Evolutionary conservation across 2,329 filamentous ascomycete species (phyloP).

Genomic region (Penicillium occitanis): DNA sequence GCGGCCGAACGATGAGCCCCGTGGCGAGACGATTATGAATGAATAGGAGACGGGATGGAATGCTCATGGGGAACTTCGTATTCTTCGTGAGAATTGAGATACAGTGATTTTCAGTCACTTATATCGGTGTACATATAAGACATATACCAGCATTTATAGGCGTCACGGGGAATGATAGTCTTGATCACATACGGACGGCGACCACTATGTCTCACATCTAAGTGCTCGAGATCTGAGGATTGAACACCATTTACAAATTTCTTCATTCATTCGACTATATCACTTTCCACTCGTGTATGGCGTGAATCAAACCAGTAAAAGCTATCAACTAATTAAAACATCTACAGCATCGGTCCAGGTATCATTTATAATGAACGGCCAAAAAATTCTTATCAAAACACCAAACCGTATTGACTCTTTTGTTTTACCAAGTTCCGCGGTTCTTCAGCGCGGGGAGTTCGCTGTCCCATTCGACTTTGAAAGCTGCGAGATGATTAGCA

Average conservation of each 20-base stretch:
- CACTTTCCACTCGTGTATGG: background rate
- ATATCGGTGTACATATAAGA: background rate
- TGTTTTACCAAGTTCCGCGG: background rate
- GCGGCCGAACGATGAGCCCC: background rate
- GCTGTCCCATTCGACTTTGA: constrained; percentile 49
- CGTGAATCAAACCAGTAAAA: background rate
- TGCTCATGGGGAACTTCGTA: background rate
- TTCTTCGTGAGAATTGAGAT: background rate
- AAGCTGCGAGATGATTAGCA: constrained; percentile 33
- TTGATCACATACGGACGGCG: background rate
- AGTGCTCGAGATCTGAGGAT: background rate
- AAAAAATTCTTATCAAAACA: background rate
- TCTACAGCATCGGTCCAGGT: background rate
- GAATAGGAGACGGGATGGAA: background rate
- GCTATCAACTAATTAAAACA: background rate
- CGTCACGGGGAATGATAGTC: background rate
- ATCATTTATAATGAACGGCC: background rate
- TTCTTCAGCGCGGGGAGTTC: constrained; percentile 15
- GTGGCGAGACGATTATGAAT: background rate
- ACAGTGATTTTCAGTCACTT: background rate
- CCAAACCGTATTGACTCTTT: background rate
- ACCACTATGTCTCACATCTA: background rate
- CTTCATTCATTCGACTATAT: background rate
- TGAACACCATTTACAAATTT: background rate
- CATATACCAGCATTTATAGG: constrained; percentile 1